Conservation (phyloP, 257 asterid genomes). For the Henckelia pumila region DNA sequence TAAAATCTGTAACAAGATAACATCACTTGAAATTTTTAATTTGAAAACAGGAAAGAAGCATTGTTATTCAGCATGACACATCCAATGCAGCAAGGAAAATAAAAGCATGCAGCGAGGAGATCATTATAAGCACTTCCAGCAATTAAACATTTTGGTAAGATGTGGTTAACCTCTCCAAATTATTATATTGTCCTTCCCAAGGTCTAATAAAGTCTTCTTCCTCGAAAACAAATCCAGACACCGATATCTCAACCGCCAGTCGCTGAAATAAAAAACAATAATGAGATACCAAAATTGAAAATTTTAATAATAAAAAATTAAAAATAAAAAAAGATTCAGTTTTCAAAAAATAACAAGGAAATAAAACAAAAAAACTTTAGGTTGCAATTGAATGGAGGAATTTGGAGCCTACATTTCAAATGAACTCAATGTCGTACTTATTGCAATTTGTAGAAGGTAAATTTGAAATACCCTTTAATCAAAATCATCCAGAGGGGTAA, state of each 20-base stretch:
- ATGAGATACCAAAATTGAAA: slow-evolving; percentile 1
- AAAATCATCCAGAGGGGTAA: neutral
- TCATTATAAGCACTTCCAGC: slow-evolving; percentile 9
- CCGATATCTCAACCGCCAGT: slow-evolving; percentile 79
- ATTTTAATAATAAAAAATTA: too few relatives aligned
- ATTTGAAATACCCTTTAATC: neutral
- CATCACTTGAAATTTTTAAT: neutral
- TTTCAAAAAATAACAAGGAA: too few relatives aligned
- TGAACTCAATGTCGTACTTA: neutral
- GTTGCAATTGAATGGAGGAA: too few relatives aligned
- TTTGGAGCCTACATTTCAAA: too few relatives aligned
- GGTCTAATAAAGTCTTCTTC: slow-evolving; percentile 78
- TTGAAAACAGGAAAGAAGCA: slow-evolving; percentile 11
- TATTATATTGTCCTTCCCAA: slow-evolving; percentile 74
- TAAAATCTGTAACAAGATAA: slow-evolving; percentile 4
- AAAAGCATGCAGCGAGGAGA: slow-evolving; percentile 11
- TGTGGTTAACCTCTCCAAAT: slow-evolving; percentile 68
- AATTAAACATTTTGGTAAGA: slow-evolving; percentile 10
- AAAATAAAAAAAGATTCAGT: too few relatives aligned
- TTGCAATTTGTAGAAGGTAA: too few relatives aligned
- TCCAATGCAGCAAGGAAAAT: slow-evolving; percentile 2
- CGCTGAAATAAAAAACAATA: slow-evolving; percentile 53
- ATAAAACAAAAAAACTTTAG: neutral
- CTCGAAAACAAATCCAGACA: slow-evolving; percentile 88
- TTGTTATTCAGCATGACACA: neutral